Base-by-base conservation (phyloP, 169 alveolate genomes). In the Blepharisma undulans region DNA sequence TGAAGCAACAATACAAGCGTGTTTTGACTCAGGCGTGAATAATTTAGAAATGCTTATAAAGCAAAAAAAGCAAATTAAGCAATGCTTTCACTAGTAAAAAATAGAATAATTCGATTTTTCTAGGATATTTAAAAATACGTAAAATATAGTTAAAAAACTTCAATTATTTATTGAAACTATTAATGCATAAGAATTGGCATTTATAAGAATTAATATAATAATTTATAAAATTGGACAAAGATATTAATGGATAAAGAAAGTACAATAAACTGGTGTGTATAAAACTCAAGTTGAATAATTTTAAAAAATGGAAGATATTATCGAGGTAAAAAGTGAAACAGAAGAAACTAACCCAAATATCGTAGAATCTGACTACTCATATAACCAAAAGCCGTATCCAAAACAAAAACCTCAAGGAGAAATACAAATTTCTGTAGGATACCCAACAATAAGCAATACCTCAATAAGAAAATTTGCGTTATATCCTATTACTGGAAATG, bases 401-500 rank as follows among this genome's bases (percentile, higher is more conserved):
- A 48, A 48, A 48, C 14, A 48, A 12, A 48, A 48, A 5, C 66
- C 66, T 48, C 66, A 48, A 48, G 66, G 66, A 48, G 66, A 48
- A 12, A 48, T 48, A 12, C 66, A 48, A 48, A 48, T 48, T 48
- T 48, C 66, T 48, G 66, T 48, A 10, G 66, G 66, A 48, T 12
- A 92, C 5, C 94, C 94, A 21, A 29, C 72, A 19, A 66, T 76
- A 21, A 87, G 72, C 72, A 85, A 85, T 25, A 19, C 82, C 4
- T 33, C 79, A 25, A 30, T 91, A 16, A 74, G 87, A 18, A 90
- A 86, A 33, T 89, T 90, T 59, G 91, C 90, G 16, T 36, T 72
- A 29, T 93, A 90, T 60, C 81, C 88, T 25, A 76, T 93, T 32
- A 71, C 29, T 27, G 95, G 93, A 72, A 29, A 88, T 25, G 95